Evolutionary conservation across 495 filamentous ascomycete species (phyloP).

Genomic region (Neurospora sp.): DNA sequence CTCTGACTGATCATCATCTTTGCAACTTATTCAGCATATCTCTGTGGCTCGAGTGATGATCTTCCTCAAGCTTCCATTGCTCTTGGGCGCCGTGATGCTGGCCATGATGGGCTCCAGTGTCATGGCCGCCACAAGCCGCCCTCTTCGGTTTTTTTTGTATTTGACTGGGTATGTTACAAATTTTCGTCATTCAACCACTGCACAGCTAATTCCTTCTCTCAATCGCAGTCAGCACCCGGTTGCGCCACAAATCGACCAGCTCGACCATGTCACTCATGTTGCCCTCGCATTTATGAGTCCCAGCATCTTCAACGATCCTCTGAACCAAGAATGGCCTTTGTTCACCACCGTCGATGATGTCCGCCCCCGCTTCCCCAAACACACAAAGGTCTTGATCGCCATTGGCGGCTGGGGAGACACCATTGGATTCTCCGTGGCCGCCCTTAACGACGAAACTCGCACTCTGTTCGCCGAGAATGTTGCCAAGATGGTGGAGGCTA

Average conservation of each 20-base stretch:
- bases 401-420: slow-evolving; percentile 70
- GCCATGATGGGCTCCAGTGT: slow-evolving; percentile 1
- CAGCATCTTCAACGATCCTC: slow-evolving; percentile 46
- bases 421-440: slow-evolving; percentile 49
- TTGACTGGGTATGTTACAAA: slow-evolving; percentile 40
- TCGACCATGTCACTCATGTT: slow-evolving; percentile 49
- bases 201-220: neutral
- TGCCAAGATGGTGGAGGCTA: slow-evolving; percentile 48
- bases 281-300: slow-evolving; percentile 59
- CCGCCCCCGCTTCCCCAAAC: slow-evolving; percentile 46
- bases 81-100: neutral
- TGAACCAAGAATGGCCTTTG: slow-evolving; percentile 40
- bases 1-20: neutral
- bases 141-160: slow-evolving; percentile 47
- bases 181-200: neutral
- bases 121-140: slow-evolving; percentile 9
- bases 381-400: slow-evolving; percentile 58
- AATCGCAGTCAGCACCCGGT: slow-evolving; percentile 41
- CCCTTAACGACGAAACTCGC: slow-evolving; percentile 42
- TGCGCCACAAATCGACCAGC: slow-evolving; percentile 35
- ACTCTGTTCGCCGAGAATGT: slow-evolving; percentile 55
- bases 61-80: neutral
- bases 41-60: neutral
- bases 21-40: neutral
- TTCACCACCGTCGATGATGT: slow-evolving; percentile 49